A percentile compares a stretch with the other conserved stretches of the same genome.
phyloP scores from a whole-genome alignment of 1,139 yeast genomes.

The Magnusiomyces suaveolens region DNA sequence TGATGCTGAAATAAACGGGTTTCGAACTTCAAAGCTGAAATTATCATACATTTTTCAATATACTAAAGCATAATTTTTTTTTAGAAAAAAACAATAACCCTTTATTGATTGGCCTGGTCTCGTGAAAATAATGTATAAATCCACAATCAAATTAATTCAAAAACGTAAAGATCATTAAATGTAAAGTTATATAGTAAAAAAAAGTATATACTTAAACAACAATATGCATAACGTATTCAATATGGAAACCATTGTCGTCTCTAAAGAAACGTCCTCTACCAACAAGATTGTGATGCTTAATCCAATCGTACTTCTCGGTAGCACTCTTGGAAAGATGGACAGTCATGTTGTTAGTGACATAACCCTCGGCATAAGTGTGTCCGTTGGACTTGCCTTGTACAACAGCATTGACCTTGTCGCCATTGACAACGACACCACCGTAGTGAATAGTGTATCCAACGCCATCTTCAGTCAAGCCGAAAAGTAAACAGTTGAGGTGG shows the following conservation, averaged over 20 bases:
- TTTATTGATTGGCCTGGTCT: no score
- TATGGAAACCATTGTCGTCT: constrained; percentile 38
- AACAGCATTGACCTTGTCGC: constrained; percentile 34
- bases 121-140: no score
- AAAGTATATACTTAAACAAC: neutral
- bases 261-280: constrained; percentile 50
- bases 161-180: neutral
- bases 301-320: constrained; percentile 42
- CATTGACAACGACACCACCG: constrained; percentile 39
- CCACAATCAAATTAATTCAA: no score
- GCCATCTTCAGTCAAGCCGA: constrained; percentile 35
- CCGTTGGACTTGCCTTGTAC: constrained; percentile 27
- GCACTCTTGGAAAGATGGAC: constrained; percentile 36
- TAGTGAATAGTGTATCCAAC: constrained; percentile 35
- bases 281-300: constrained; percentile 36
- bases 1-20: no score
- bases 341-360: constrained; percentile 41
- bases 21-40: no score
- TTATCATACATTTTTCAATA: no score
- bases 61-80: no score
- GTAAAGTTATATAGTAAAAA: neutral
- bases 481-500: constrained; percentile 43
- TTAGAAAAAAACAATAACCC: no score
- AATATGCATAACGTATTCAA: constrained; percentile 41
- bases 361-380: constrained; percentile 38